Evolutionary conservation across 1,139 yeast species (phyloP).

Genomic region (Saccharomycopsis hybrid): DNA sequence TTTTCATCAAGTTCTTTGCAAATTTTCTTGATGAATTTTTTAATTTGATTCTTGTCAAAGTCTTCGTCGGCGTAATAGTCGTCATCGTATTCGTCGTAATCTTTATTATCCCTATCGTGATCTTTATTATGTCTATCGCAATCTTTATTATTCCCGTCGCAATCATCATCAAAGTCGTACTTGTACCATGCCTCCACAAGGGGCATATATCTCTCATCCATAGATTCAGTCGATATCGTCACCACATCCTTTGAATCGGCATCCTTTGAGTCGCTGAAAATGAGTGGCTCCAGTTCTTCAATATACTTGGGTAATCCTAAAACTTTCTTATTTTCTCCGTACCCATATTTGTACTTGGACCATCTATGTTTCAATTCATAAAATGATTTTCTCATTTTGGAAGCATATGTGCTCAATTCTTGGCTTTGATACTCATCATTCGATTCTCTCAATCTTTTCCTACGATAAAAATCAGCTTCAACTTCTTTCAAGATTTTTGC

Average conservation of each 20-base stretch:
- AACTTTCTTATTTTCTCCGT: constrained; percentile 1
- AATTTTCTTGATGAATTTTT: constrained; percentile 6
- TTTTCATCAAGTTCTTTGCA: constrained; percentile 11
- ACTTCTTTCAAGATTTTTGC: constrained; percentile 3
- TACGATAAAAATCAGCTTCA: background rate
- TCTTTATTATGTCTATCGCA: background rate
- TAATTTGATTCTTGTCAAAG: constrained; percentile 11
- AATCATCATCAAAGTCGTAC: constrained; percentile 2
- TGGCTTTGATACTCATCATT: background rate
- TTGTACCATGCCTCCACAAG: background rate
- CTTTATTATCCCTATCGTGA: too few relatives aligned
- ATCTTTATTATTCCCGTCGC: background rate
- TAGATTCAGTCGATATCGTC: background rate
- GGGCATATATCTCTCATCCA: background rate
- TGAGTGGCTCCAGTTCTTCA: background rate
- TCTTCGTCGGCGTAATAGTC: constrained; percentile 7
- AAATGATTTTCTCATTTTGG: background rate
- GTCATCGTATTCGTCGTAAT: background rate
- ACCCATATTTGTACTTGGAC: constrained; percentile 6
- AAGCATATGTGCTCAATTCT: background rate
- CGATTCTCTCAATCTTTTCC: background rate
- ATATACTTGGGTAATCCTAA: constrained; percentile 9
- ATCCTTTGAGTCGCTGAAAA: background rate
- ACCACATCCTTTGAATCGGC: background rate
- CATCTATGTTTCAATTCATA: constrained; percentile 5